Evolutionary conservation across 1,284 basidiomycete genomes (phyloP), one percentile per base, ranked within the genome.

Genomic region (Cerrena zonata): DNA sequence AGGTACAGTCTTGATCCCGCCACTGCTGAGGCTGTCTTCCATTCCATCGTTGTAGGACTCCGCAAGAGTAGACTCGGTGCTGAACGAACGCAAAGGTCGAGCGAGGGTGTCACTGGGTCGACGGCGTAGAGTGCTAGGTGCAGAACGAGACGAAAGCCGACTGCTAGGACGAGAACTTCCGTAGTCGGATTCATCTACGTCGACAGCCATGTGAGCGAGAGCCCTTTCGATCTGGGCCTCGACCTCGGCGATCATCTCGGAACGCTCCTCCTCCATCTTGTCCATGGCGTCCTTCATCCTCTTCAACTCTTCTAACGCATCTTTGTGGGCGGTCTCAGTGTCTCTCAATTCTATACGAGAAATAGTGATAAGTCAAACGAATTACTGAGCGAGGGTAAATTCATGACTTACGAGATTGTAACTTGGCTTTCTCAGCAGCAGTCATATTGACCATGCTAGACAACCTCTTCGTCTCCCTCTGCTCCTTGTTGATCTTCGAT

Each of bases 181-280:
- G 50, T 83, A 85, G 57, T 89, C 86, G 15, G 82, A 85, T 50
- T 85, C 84, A 48, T 86, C 84, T 49, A 87, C 71, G 53, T 84
- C 84, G 51, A 90, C 82, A 15, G 86, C 82, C 87, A 91, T 91
- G 18, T 85, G 87, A 25, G 78, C 84, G 44, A 91, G 72, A 2
- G 89, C 89, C 52, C 84, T 77, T 65, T 91, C 88, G 60, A 91
- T 91, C 69, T 91, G 88, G 23, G 86, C 86, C 64, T 91, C 88
- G 22, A 91, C 88, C 68, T 91, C 88, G 12, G 86, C 87, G 43
- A 91, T 85, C 87, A 91, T 90, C 61, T 88, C 84, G 30, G 83
- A 79, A 48, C 89, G 85, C 65, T 91, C 88, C 55, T 79, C 72
- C 63, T 91, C 88, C 89, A 91, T 90, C 62, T 71, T 80, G 50